These are phyloP conservation scores for Grigorovia yakushimaensis DNA, from an alignment of 805 yeast species.

Conservation along the genomic window DNA sequence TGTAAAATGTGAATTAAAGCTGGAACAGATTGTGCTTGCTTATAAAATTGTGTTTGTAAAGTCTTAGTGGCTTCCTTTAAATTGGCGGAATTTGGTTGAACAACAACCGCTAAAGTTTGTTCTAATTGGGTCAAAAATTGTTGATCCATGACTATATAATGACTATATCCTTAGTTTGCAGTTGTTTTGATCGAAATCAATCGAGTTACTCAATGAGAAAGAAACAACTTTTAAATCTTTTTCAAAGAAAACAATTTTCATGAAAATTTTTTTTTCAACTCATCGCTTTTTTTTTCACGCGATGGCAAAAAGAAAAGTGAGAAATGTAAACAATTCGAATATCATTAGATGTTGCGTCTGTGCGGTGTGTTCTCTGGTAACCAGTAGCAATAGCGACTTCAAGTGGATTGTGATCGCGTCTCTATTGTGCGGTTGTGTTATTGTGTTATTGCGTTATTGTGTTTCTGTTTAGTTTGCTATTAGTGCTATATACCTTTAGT, in stretches of 20 bases:
- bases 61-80: constrained; percentile 75
- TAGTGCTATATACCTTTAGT: background rate
- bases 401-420: no score
- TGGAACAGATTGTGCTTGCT: constrained; percentile 62
- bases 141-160: constrained; percentile 56
- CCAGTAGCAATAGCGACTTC: no score
- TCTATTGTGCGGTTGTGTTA: no score
- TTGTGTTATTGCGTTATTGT: no score
- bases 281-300: constrained; percentile 14
- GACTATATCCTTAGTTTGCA: background rate
- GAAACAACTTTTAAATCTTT: background rate
- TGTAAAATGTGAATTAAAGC: constrained; percentile 76
- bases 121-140: constrained; percentile 64
- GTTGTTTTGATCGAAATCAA: background rate
- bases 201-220: no score
- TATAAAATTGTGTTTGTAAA: constrained; percentile 65
- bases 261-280: constrained; percentile 12
- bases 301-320: no score
- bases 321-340: no score
- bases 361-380: no score
- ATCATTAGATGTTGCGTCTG: no score
- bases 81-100: constrained; percentile 70
- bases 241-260: background rate
- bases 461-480: background rate
- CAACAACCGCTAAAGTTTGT: constrained; percentile 65